Base-by-base conservation (phyloP, 257 asterid genomes). In the Solanum ossicruentum region DNA sequence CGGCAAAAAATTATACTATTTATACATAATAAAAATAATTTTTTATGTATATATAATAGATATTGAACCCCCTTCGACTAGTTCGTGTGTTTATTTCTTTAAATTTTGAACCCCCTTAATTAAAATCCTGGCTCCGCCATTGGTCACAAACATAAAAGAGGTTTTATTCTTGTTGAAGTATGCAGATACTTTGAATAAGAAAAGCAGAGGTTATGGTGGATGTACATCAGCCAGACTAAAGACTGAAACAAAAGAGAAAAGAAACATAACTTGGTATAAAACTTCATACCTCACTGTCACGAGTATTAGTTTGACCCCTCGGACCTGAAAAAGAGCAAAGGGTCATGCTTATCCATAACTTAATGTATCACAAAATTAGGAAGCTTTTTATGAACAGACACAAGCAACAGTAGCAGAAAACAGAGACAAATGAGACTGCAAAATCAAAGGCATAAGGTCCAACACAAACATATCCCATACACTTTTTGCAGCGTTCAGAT, bases 201-300 rank as follows among this genome's bases (percentile, higher is more conserved):
- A 78, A 45, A 51, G 8, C 49, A 65, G 57, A 72, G 83, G 77
- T 66, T 45, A 86, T 61, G 85, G 82, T 65, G 81, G 39, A 56
- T 80, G 80, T 43, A 82, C 77, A 61, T 70, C 81, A 75, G 87
- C 85, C 81, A 83, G 66, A 81, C 81, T 71, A 47, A 10, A 13
- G 28, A 18, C 47, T 47, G 0, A 26, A 28, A 78, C 52, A 26
- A 78, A 78, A 78, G 63, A 78, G 83, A 52, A 56, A 3, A 66
- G 15, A 71, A 84, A 78, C 1, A 83, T 28, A 78, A 83, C 39
- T 23, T 15, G 71, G 55, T 18, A 78, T 15, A 28, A 32, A 82
- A 83, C 65, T 18, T 63, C 56, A 86, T 88, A 95, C 98, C 98
- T 94, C 97, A 83, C 83, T 86, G 81, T 90, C 94, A 87, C 85